Conservation (phyloP, 1,284 basidiomycete species). For the Volvariella surrecta region DNA sequence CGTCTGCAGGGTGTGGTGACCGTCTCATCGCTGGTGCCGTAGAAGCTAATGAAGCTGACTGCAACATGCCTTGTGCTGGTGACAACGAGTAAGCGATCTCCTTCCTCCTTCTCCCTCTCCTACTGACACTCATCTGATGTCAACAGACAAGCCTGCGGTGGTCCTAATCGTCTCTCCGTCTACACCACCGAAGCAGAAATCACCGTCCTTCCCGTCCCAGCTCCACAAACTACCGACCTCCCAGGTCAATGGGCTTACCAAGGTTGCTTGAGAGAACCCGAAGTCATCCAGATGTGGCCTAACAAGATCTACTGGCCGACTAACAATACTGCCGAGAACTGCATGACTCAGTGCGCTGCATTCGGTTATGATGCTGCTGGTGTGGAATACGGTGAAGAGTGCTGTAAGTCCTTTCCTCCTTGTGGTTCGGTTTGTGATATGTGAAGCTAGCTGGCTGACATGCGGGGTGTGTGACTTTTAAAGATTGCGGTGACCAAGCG, state of each 20-base stretch:
- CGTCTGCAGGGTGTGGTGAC: conserved; percentile 50
- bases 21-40: conserved; percentile 50
- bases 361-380: conserved; percentile 63
- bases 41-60: conserved; percentile 37
- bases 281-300: conserved; percentile 41
- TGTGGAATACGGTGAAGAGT: conserved; percentile 51
- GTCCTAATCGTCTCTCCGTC: conserved; percentile 58
- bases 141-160: conserved; percentile 59
- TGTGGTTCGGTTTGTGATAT: not conserved
- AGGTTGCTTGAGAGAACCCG: conserved; percentile 47
- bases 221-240: conserved; percentile 41
- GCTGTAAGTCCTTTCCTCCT: conserved; percentile 39
- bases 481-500: conserved; percentile 60
- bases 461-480: conserved; percentile 2
- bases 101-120: conserved; percentile 1
- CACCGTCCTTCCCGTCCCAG: conserved; percentile 49
- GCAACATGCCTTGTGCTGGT: conserved; percentile 61
- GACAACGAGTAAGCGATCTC: conserved; percentile 41
- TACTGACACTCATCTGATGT: conserved; percentile 4
- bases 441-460: no score
- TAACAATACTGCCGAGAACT: conserved; percentile 55
- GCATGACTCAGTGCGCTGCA: conserved; percentile 52
- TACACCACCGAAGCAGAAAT: conserved; percentile 48
- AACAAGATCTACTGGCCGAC: conserved; percentile 48
- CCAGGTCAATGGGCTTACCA: conserved; percentile 57